Evolutionary conservation across 129 eudicot species (phyloP), one percentile per base, ranked within the genome.

Genomic region (Arctium lappa): DNA sequence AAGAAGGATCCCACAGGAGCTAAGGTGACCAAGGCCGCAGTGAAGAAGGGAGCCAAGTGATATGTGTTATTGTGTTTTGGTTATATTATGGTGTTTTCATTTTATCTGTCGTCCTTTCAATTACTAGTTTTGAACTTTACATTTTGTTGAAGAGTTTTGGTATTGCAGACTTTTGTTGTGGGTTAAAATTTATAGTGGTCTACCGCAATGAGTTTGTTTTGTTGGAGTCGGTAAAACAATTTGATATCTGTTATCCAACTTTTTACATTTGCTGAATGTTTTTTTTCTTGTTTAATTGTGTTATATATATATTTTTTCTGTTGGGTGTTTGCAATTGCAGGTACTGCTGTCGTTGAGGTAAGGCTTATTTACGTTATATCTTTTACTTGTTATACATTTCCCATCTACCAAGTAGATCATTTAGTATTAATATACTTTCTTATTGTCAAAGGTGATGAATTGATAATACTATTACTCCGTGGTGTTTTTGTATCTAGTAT

Each of bases 1-100:
- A 87, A 87, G 90, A 87, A 84, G 80, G 90, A 87, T n/a, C 90
- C 88, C 0, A 84, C 88, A 0, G 90, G 90, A 33, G 90, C 90
- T 68, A 87, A 84, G 88, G 85, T 87, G 36, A 87, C 90, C 73
- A 87, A 87, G 81, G 89, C 89, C 0, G 89, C 89, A 15, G 87
- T 18, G 8, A 87, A 87, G 89, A 87, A 87, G 87, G 80, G 83
- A 31, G 87, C 76, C 72, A 87, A 87, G 79, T 87, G 85, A 87
- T 69, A n/a, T 42, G 82, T 74, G 53, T 32, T 1, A 29, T 29
- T 74, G 74, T 66, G 65, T 74, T 81, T 38, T 74, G 80, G 65
- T 63, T 74, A 22, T 2, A 22, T 2, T 46, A 46, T 46, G 44
- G 79, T 56, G 65, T 82, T 27, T 30, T 74, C 37, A 73, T 81